Evolutionary conservation across 805 yeast genomes (phyloP), one percentile per base, ranked within the genome.

Genomic region (Spathaspora arborariae): DNA sequence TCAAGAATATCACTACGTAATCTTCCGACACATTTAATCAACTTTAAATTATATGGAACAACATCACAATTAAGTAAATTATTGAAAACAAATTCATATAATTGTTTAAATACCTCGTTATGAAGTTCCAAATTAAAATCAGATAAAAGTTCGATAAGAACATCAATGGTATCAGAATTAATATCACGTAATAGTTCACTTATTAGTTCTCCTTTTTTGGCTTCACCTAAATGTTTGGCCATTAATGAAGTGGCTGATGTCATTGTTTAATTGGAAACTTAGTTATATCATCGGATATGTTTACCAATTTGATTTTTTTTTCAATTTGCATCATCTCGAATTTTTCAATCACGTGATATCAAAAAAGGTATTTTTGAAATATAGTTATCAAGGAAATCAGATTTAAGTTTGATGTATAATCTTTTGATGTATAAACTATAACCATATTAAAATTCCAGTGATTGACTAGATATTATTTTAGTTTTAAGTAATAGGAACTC

Each of bases 111-210:
- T 5, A 51, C 41, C 6, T 22, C 30, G 8, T 30, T 22, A 13
- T 20, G 40, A 5, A 22, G 22, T 5, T 45, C 47, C 2, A 46
- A 43, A 37, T 59, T 58, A 16, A 60, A 51, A 6, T 51, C 59
- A 13, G 57, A 60, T 15, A 64, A 44, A 8, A 66, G 48, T 21
- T 66, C 70, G 50, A 58, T 56, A 33, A 67, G 55, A 11, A 58
- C 55, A 4, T 37, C 45, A 3, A 59, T 44, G 36, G 55, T 54
- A 3, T 55, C 62, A 3, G 52, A 46, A 18, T 49, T 42, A 18
- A 64, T 48, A 11, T 50, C 50, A 10, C 42, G 20, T 1, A 65
- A 54, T 15, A 65, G 47, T 10, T 46, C 51, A 5, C 50, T 39
- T 2, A 61, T 63, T 21, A 67, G 48, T 21, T 54, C 62, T 7